phyloP scores from a whole-genome alignment of 441 rosid species.

The Theobroma grandiflorum region DNA sequence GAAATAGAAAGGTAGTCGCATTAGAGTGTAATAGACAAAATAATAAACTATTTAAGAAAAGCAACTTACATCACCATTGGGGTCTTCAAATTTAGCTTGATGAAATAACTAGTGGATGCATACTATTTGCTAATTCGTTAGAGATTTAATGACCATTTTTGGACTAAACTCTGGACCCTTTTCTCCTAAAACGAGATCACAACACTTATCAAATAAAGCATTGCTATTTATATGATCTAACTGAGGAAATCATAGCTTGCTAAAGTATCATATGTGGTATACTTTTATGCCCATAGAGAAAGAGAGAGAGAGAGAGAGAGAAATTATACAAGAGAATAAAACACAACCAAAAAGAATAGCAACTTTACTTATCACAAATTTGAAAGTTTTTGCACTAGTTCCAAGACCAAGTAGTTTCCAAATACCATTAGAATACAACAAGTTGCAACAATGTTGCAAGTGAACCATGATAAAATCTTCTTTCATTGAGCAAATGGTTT shows the following conservation, averaged over 20 bases:
- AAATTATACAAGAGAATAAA: not conserved
- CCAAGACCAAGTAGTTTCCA: slow-evolving; percentile 94
- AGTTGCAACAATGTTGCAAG: slow-evolving; percentile 85
- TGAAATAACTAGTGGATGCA: too few relatives aligned
- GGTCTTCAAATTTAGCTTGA: too few relatives aligned
- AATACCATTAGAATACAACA: slow-evolving; percentile 93
- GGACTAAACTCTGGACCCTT: too few relatives aligned
- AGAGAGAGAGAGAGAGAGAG: not conserved
- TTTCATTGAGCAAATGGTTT: slow-evolving; percentile 97
- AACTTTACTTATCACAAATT: slow-evolving; percentile 90
- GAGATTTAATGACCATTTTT: too few relatives aligned
- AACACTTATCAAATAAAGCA: too few relatives aligned
- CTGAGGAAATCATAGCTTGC: not conserved
- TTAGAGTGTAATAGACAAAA: too few relatives aligned
- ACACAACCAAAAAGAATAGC: slow-evolving; percentile 29
- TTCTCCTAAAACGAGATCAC: too few relatives aligned
- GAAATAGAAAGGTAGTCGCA: too few relatives aligned
- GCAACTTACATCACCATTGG: too few relatives aligned
- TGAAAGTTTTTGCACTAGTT: slow-evolving; percentile 93
- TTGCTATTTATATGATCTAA: not conserved
- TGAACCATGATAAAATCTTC: slow-evolving; percentile 99
- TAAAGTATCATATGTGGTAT: not conserved
- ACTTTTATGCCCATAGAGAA: not conserved
- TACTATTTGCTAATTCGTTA: too few relatives aligned
- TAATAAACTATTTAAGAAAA: too few relatives aligned